Evolutionary conservation across 148 eudicot species (phyloP).

Genomic region (Nepenthes gracilis): DNA sequence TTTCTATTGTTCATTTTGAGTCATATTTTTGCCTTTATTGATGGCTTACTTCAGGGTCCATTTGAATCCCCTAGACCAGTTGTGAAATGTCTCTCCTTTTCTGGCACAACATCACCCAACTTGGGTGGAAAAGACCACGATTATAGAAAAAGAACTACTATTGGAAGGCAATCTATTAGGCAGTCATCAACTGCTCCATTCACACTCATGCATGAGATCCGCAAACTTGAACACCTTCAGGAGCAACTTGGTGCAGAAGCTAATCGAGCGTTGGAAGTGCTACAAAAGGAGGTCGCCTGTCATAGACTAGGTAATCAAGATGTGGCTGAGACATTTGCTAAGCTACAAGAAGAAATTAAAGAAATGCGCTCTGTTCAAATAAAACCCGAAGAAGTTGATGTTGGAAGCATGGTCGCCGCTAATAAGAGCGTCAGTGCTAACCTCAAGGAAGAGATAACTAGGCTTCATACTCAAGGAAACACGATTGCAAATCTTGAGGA

Average conservation of each 20-base stretch:
- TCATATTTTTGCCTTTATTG: neutral
- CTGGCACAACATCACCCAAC: slow-evolving; percentile 38
- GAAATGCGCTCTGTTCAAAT: slow-evolving; percentile 53
- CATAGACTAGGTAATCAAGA: slow-evolving; percentile 93
- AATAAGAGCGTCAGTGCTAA: slow-evolving; percentile 85
- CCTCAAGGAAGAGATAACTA: slow-evolving; percentile 88
- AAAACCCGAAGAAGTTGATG: slow-evolving; percentile 36
- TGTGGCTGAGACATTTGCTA: slow-evolving; percentile 93
- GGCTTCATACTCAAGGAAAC: slow-evolving; percentile 91
- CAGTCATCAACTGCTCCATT: slow-evolving; percentile 74
- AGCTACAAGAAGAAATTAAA: slow-evolving; percentile 75
- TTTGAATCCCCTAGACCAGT: slow-evolving; percentile 42
- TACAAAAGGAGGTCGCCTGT: slow-evolving; percentile 87
- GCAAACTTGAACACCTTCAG: slow-evolving; percentile 92
- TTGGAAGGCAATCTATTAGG: slow-evolving; percentile 9
- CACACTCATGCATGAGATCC: slow-evolving; percentile 83
- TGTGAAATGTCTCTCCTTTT: slow-evolving; percentile 73
- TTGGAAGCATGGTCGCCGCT: slow-evolving; percentile 32
- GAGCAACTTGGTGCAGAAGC: slow-evolving; percentile 98
- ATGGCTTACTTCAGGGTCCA: slow-evolving; percentile 19
- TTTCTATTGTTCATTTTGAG: neutral
- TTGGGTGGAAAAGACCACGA: slow-evolving; percentile 38
- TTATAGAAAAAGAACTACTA: slow-evolving; percentile 35
- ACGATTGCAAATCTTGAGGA: slow-evolving; percentile 80
- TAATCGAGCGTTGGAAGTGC: slow-evolving; percentile 82